Evolutionary conservation across 2,329 filamentous ascomycete species (phyloP), one percentile per base, ranked within the genome.

Genomic region (Neocucurbitaria cava): DNA sequence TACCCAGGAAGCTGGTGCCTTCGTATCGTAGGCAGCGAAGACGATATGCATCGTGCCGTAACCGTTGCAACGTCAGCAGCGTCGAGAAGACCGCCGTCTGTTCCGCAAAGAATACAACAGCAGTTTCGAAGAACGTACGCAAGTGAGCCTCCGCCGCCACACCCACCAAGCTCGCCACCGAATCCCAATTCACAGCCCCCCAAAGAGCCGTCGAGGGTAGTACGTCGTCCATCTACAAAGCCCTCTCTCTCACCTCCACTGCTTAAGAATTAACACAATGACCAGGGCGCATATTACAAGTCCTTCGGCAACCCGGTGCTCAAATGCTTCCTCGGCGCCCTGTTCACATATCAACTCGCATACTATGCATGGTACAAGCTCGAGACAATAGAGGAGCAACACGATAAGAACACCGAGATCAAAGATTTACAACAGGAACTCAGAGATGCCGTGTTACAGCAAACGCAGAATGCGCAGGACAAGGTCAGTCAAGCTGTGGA

Each of bases 301-400:
- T 86, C 85, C 13, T 92, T 92, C 70, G 86, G 87, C 35, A 83
- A 89, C 1, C 90, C 91, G 2, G 81, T 94, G 41, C 83, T 85
- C 48, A 94, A 92, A 77, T 87, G 87, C 49, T 85, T 91, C 61
- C 81, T 94, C 33, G 83, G 89, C 69, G 89, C 91, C 49, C 83
- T 92, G 50, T 87, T 91, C 69, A 89, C 88, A 1, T 95, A 94
- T 74, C 91, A 95, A 76, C 66, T 90, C n/a, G 76, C 83, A 13
- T 94, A 93, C 77, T 91, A 85, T 79, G 78, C 78, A 13, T 95
- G 91, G 91, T 72, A 85, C 33, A 90, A 88, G 75, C 80, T 94
- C 46, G 90, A 93, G 74, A 83, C 84, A 30, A 82, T 90, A 49
- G 91, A 95, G 77, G 79, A 85, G 52, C 86, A 83, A 68, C 77